phyloP scores from a whole-genome alignment of 139 green algal species.

The Zygnema cylindricum region DNA sequence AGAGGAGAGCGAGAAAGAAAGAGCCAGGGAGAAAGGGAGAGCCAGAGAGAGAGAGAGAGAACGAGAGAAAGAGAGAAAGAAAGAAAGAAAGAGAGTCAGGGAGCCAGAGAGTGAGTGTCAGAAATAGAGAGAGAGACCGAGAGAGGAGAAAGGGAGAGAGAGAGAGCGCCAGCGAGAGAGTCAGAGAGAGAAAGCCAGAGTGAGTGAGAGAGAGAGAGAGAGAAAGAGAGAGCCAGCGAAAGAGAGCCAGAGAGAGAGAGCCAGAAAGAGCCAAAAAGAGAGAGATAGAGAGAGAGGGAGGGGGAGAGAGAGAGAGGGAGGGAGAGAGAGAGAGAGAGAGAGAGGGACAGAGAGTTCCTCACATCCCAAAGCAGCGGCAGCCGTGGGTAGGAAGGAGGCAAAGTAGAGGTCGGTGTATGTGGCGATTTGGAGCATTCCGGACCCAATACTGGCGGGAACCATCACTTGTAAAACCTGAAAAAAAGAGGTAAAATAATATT shows the following conservation, averaged over 20 bases:
- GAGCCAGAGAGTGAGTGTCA: background rate
- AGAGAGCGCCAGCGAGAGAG: too few relatives aligned
- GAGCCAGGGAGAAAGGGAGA: too few relatives aligned
- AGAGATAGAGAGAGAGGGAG: background rate
- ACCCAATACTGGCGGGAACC: constrained; percentile 56
- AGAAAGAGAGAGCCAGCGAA: background rate
- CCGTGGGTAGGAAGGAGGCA: constrained; percentile 63
- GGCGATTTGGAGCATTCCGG: constrained; percentile 67
- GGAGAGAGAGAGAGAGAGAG: constrained; percentile 15
- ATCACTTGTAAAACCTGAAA: constrained; percentile 57
- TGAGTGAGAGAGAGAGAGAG: background rate
- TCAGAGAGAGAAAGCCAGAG: background rate
- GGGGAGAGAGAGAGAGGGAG: constrained; percentile 3
- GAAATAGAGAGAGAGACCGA: background rate
- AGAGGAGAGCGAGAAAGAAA: too few relatives aligned
- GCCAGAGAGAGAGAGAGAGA: too few relatives aligned
- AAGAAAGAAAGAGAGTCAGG: too few relatives aligned
- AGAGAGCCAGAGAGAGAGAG: background rate
- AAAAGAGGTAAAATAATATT: too few relatives aligned
- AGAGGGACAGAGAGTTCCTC: background rate
- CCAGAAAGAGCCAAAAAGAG: background rate
- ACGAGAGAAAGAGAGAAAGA: too few relatives aligned
- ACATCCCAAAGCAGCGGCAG: constrained; percentile 64
- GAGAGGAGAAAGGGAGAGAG: background rate
- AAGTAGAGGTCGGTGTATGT: constrained; percentile 71